Base-by-base conservation (phyloP, 306 rosid genomes). In the Albizia julibrissin region DNA sequence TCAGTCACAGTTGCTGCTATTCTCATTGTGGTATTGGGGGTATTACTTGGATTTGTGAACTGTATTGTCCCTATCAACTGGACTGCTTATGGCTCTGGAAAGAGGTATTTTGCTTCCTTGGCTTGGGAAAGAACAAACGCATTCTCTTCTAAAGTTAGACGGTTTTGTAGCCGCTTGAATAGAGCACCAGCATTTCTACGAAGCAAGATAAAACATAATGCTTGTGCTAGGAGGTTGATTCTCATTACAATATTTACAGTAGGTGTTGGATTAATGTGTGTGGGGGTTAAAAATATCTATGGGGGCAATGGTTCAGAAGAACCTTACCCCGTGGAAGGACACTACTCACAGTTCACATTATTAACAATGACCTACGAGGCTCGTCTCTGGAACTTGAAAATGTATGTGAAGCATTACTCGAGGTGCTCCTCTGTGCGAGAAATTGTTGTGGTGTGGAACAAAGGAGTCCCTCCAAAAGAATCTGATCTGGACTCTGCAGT, bases 401-500 rank as follows among this genome's bases (percentile, higher is more conserved):
- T 96, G 94, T 93, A 91, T 62, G 91, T 91, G 81, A 93, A 87
- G 82, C 99, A 96, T 80, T 96, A 96, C 85, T 96, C 99, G 0
- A 88, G 98, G 72, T 96, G 99, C 74, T 91, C 99, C 39, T 96
- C 99, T 0, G 98, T 96, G 78, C 78, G 89, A 69, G 99, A 96
- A 78, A 96, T 96, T 26, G 98, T 96, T 70, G 99, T 96, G 54
- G 94, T 96, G 73, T 96, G 99, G 99, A 96, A 96, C 97, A 93
- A 93, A 86, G 99, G 99, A 75, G 78, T 79, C n/a, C 97, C 98
- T 69, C 99, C 99, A 1, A 61, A 92, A 34, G 0, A 69, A 67
- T 86, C 89, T 39, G 98, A 93, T 85, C 88, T 96, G 58, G 99
- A 96, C 88, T 92, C 99, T 1, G 90, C 89, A 0, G 99, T 96